Base-by-base conservation (phyloP, 2,329 filamentous ascomycete genomes). In the Beauveria asiatica region DNA sequence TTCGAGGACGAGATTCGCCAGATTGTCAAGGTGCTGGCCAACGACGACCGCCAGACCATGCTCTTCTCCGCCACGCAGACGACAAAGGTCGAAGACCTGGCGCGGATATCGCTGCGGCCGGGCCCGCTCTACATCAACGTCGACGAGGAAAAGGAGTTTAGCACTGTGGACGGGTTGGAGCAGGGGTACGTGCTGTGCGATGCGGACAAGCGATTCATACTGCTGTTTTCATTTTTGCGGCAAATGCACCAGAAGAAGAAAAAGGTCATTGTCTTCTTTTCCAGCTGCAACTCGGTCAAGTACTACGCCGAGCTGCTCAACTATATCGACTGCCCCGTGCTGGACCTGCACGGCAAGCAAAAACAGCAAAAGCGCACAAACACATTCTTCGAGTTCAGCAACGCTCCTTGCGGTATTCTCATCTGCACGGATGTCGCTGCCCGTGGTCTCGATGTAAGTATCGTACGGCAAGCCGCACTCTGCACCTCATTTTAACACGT, bases 361-460 rank as follows among this genome's bases (percentile, higher is more conserved):
- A 99, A 99, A 76, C 94, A 99, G 75, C 92, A 97, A 75, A 96
- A 96, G 75, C 89, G 94, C n/a, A 99, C 94, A 25, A 96, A 95
- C 71, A 96, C 92, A 1, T 99, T 99, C 74, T 99, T 97, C 74
- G 93, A 97, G 73, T 99, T 99, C 73, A 81, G 79, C 73, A 83
- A 83, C 64, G 80, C 92, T 19, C 86, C 86, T 65, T 84, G 89
- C 65, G 94, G 93, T 25, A 96, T 90, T 0, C 76, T 99, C 58
- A 94, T 99, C 67, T 97, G 92, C 76, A 99, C 94, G 0, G 94
- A 99, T 69, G 94, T 99, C 64, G 94, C 94, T 50, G 94, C 94
- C 3, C 83, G 94, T 79, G 94, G 94, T 41, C 82, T 99, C 53
- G 94, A 97, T 81, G 84, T 87, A 74, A 73, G 83, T 74, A 30